These are phyloP conservation scores for Rhodotorula kratochvilovae DNA, from an alignment of 768 basidiomycete genomes.

Conservation along the genomic window DNA sequence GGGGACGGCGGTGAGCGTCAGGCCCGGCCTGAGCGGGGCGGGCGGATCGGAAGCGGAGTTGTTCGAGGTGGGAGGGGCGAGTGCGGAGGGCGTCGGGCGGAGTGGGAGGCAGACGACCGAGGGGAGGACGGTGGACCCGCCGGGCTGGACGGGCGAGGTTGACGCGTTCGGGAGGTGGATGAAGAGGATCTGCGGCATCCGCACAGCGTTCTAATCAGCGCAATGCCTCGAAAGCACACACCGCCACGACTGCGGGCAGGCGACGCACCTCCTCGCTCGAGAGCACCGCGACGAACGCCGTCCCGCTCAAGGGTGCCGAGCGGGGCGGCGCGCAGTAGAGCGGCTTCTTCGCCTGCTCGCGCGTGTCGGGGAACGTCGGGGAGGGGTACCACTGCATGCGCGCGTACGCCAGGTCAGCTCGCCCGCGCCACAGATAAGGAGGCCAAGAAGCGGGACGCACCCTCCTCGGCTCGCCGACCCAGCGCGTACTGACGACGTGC, in stretches of 20 bases:
- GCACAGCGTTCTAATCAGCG: not conserved
- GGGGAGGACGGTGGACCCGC: slow-evolving; percentile 1
- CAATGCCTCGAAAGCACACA: not conserved
- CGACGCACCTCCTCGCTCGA: slow-evolving; percentile 24
- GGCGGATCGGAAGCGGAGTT: not conserved
- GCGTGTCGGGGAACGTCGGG: not conserved
- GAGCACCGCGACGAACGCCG: slow-evolving; percentile 28
- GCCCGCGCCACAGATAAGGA: not conserved
- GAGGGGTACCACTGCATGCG: slow-evolving; percentile 25
- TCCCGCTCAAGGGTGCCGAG: slow-evolving; percentile 17
- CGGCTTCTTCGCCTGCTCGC: slow-evolving; percentile 4
- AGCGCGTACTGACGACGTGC: slow-evolving; percentile 16
- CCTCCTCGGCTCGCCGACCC: slow-evolving; percentile 28
- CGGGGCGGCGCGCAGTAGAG: slow-evolving; percentile 34
- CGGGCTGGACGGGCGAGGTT: slow-evolving; percentile 4
- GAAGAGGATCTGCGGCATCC: not conserved
- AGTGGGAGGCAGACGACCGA: slow-evolving; percentile 17
- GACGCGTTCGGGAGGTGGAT: slow-evolving; percentile 9
- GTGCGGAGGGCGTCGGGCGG: not conserved
- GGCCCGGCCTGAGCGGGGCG: not conserved
- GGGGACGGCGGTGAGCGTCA: slow-evolving; percentile 21
- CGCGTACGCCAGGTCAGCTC: not conserved
- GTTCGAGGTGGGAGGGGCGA: not conserved
- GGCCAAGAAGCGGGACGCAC: not conserved
- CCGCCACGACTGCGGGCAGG: too few species aligned